These are phyloP conservation scores for Aegilops umbellulata DNA, from an alignment of 176 grass and related monocot genomes.

Conservation along the genomic window DNA sequence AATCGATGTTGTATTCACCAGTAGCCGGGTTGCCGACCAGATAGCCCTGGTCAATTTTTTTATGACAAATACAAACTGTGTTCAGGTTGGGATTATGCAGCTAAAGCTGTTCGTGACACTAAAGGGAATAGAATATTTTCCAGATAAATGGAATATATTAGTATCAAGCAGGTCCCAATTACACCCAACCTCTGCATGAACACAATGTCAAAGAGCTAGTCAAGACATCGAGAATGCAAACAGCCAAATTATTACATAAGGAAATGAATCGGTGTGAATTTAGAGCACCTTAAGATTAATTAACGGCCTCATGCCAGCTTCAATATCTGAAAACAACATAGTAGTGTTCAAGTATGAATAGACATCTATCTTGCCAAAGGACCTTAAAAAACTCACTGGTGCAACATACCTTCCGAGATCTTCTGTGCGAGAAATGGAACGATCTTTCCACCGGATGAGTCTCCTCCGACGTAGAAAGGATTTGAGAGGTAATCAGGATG, in stretches of 20 bases:
- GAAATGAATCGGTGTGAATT: background rate
- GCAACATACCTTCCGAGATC: slow-evolving; percentile 2
- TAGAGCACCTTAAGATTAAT: slow-evolving; percentile 1
- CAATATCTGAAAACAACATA: background rate
- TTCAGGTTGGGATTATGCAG: background rate
- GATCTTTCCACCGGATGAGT: background rate
- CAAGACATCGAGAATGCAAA: background rate
- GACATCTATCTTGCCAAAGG: background rate
- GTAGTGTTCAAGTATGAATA: background rate
- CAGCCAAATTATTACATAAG: background rate
- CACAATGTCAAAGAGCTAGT: background rate
- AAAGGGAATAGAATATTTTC: background rate
- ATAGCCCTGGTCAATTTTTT: slow-evolving; percentile 39
- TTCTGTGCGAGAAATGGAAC: background rate
- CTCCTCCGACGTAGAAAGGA: background rate
- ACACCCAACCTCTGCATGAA: background rate
- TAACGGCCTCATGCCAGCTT: background rate
- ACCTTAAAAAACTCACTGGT: background rate
- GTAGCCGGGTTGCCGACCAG: slow-evolving; percentile 41
- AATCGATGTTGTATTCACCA: slow-evolving; percentile 21
- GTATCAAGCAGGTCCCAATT: background rate
- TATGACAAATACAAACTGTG: background rate
- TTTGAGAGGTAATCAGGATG: background rate
- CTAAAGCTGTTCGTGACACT: background rate
- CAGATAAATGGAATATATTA: background rate